A percentile compares a stretch with the other conserved stretches of the same genome.
Evolutionary conservation across 2,329 filamentous ascomycete species (phyloP).

Genomic region (Fusarium verrucosum): DNA sequence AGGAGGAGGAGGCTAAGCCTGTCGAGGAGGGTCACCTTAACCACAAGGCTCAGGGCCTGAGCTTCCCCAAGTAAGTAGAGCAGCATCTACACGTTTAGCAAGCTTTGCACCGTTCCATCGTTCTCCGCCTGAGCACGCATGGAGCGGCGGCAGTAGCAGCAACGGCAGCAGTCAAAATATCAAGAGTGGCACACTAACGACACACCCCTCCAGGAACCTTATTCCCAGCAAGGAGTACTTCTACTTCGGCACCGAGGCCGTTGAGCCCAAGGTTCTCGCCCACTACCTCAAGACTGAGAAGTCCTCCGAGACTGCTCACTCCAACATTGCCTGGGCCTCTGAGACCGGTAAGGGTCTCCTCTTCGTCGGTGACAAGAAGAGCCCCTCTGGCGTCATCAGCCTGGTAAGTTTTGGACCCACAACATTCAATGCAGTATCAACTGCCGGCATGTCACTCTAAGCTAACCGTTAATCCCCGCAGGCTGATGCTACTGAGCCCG

Average conservation of each 20-base stretch:
- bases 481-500: conserved; percentile 73
- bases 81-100: no score
- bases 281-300: conserved; percentile 90
- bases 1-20: conserved; percentile 70
- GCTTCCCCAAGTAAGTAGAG: conserved; percentile 82
- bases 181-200: conserved; percentile 35
- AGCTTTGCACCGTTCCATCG: not conserved
- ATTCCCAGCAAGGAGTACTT: conserved; percentile 94
- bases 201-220: conserved; percentile 70
- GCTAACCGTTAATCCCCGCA: conserved; percentile 44
- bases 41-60: conserved; percentile 87
- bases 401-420: conserved; percentile 68
- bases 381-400: conserved; percentile 83
- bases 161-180: no score
- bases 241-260: conserved; percentile 79
- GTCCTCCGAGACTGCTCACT: conserved; percentile 76
- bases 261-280: conserved; percentile 77
- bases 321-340: conserved; percentile 86
- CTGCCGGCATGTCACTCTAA: conserved; percentile 29
- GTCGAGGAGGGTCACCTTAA: conserved; percentile 85
- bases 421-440: conserved; percentile 12
- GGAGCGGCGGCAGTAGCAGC: not conserved
- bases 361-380: conserved; percentile 87
- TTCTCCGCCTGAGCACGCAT: not conserved
- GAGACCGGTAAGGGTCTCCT: conserved; percentile 96